Base-by-base conservation (phyloP, 345 rosid species). In the Cardiospermum halicacabum region DNA sequence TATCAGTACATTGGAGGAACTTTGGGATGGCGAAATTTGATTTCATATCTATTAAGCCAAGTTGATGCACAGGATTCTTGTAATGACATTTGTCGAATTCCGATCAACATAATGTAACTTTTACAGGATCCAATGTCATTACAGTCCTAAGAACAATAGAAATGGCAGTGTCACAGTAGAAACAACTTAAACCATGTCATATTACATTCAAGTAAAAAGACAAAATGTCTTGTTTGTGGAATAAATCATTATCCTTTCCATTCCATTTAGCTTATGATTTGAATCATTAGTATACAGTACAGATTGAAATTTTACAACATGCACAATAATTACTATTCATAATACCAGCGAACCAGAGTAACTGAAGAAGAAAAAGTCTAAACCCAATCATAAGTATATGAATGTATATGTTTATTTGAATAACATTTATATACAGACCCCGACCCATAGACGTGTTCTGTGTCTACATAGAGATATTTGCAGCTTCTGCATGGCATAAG, bases 21-120 rank as follows among this genome's bases (percentile, higher is more conserved):
- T 77, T 13, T 77, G 82, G 84, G 86, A 82, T 66, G 84, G 75
- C 21, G 84, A 82, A 56, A 68, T 71, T 56, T 79, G 67, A 72
- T 54, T 27, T 18, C 26, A 21, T n/a, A n/a, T 8, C 4, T 5
- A 2, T 48, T 48, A 10, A 51, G 40, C 22, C 3, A 22, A 60
- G 55, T 28, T 21, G 42, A 40, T 28, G 30, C 60, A 30, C 50
- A 45, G 21, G 11, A 49, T 37, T 36, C 43, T 34, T 36, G 58
- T 36, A 64, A 51, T 25, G 34, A 24, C 56, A 49, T n/a, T n/a
- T 3, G 10, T 8, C 53, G n/a, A 40, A 15, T 32, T 32, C 25
- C 36, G 10, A 16, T 51, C 47, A 51, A 32, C 40, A 51, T 63
- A 11, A 36, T 25, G 51, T 18, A 11, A 47, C 19, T 47, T 47